Conservation (phyloP, 257 asterid genomes). For the Penstemon newberryi region DNA sequence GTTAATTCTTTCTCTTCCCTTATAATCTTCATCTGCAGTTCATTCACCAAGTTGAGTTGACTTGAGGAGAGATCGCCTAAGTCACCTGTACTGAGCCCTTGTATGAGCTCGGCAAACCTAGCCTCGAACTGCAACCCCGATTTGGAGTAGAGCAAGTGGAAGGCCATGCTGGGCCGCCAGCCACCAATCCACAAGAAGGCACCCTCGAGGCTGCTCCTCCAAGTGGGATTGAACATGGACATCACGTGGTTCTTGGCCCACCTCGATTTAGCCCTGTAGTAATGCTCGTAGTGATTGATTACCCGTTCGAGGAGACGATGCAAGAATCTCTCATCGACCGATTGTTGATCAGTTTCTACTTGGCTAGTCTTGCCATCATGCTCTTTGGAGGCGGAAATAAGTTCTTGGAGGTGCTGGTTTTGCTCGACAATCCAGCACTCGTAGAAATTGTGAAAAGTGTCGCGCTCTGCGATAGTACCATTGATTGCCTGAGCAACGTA, state of each 20-base stretch:
- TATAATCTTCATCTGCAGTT: slow-evolving; percentile 44
- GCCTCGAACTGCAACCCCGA: slow-evolving; percentile 64
- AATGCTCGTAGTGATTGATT: slow-evolving; percentile 53
- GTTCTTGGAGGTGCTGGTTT: slow-evolving; percentile 44
- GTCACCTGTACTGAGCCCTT: slow-evolving; percentile 42
- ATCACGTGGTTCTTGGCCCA: slow-evolving; percentile 38
- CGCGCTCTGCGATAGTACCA: slow-evolving; percentile 3
- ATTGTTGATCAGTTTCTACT: neutral
- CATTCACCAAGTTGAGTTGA: slow-evolving; percentile 45
- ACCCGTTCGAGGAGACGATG: slow-evolving; percentile 35
- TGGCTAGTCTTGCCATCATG: neutral
- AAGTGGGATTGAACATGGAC: slow-evolving; percentile 52
- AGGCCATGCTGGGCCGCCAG: slow-evolving; percentile 79
- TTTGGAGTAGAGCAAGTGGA: slow-evolving; percentile 66
- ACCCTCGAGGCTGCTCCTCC: slow-evolving; percentile 66
- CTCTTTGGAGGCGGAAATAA: slow-evolving; percentile 36
- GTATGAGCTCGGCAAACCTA: slow-evolving; percentile 37
- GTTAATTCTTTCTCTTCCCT: slow-evolving; percentile 48
- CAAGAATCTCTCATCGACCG: slow-evolving; percentile 5
- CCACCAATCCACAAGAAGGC: slow-evolving; percentile 77
- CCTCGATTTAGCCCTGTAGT: slow-evolving; percentile 45
- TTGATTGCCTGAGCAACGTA: slow-evolving; percentile 9
- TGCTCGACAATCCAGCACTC: slow-evolving; percentile 55
- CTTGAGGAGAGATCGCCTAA: slow-evolving; percentile 37
- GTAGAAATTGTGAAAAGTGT: slow-evolving; percentile 41